These are phyloP conservation scores for Sclerospora graminicola DNA, from an alignment of 352 stramenopile species.

Conservation along the genomic window DNA sequence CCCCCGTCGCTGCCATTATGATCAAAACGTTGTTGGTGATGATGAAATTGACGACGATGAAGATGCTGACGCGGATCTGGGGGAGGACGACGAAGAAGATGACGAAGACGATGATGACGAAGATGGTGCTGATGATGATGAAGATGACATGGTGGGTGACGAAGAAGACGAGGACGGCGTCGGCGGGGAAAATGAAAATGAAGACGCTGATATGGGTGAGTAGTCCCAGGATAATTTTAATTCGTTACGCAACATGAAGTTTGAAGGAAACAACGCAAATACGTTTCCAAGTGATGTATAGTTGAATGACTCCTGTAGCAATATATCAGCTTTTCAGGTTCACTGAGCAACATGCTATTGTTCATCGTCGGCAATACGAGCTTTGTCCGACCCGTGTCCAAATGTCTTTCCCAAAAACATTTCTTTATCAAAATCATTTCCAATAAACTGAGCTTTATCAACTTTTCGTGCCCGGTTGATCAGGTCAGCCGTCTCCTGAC, in stretches of 20 bases:
- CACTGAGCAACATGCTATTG: slow-evolving; percentile 9
- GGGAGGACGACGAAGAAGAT: slow-evolving; percentile 32
- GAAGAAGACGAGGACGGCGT: slow-evolving; percentile 18
- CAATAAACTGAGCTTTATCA: slow-evolving; percentile 78
- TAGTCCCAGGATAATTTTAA: slow-evolving; percentile 30
- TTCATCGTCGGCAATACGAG: slow-evolving; percentile 60
- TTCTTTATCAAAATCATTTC: slow-evolving; percentile 77
- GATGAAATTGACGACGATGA: slow-evolving; percentile 45
- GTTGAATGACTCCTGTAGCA: not conserved
- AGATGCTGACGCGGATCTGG: slow-evolving; percentile 32
- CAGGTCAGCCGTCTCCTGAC: slow-evolving; percentile 71
- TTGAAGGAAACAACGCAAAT: slow-evolving; percentile 7
- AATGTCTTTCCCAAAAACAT: slow-evolving; percentile 79
- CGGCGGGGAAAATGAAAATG: slow-evolving; percentile 23
- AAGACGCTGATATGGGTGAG: slow-evolving; percentile 34
- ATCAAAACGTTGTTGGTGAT: slow-evolving; percentile 42
- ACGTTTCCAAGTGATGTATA: slow-evolving; percentile 18
- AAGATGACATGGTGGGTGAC: slow-evolving; percentile 24
- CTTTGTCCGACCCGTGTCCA: slow-evolving; percentile 51
- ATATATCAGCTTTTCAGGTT: not conserved
- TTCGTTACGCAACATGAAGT: slow-evolving; percentile 18
- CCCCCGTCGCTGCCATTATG: slow-evolving; percentile 44
- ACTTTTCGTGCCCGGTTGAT: slow-evolving; percentile 79
- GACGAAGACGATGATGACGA: slow-evolving; percentile 22
- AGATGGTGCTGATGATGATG: slow-evolving; percentile 21